These are phyloP conservation scores for Kodamaea leandrae DNA, from an alignment of 805 yeast genomes.

Conservation along the genomic window DNA sequence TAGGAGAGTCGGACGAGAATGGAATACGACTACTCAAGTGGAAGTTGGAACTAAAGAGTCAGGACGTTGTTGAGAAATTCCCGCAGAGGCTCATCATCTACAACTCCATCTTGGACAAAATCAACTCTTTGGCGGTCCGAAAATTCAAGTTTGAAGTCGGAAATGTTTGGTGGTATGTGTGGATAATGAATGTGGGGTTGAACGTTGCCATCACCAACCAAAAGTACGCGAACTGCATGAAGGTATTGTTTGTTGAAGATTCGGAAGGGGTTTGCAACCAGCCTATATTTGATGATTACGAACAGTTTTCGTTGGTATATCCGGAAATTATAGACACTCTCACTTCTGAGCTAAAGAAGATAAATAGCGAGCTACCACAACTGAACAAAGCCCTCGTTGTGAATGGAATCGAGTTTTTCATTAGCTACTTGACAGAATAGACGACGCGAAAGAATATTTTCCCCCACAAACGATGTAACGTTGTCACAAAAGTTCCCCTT, in stretches of 20 bases:
- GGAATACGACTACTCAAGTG: slow-evolving; percentile 12
- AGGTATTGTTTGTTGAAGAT: slow-evolving; percentile 24
- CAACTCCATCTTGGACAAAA: slow-evolving; percentile 32
- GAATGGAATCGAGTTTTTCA: slow-evolving; percentile 18
- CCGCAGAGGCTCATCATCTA: slow-evolving; percentile 20
- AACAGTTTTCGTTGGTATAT: slow-evolving; percentile 16
- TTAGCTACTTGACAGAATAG: slow-evolving; percentile 20
- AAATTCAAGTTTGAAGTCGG: slow-evolving; percentile 23
- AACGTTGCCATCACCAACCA: slow-evolving; percentile 22
- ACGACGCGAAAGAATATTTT: background rate
- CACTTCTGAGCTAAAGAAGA: slow-evolving; percentile 13
- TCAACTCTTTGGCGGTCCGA: slow-evolving; percentile 38
- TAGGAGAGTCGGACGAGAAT: slow-evolving; percentile 39
- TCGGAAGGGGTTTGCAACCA: slow-evolving; percentile 11
- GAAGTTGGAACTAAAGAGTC: slow-evolving; percentile 9
- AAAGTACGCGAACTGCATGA: slow-evolving; percentile 23
- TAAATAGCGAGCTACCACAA: slow-evolving; percentile 21
- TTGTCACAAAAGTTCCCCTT: no score
- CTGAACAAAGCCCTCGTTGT: slow-evolving; percentile 13
- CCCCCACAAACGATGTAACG: background rate
- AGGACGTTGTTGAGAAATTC: slow-evolving; percentile 14
- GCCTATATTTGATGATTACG: slow-evolving; percentile 18
- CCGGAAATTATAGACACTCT: slow-evolving; percentile 18
- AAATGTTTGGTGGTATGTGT: slow-evolving; percentile 20
- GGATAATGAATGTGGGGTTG: slow-evolving; percentile 39